Base-by-base conservation (phyloP, 2,329 filamentous ascomycete genomes). In the Xylariaceae sp. region DNA sequence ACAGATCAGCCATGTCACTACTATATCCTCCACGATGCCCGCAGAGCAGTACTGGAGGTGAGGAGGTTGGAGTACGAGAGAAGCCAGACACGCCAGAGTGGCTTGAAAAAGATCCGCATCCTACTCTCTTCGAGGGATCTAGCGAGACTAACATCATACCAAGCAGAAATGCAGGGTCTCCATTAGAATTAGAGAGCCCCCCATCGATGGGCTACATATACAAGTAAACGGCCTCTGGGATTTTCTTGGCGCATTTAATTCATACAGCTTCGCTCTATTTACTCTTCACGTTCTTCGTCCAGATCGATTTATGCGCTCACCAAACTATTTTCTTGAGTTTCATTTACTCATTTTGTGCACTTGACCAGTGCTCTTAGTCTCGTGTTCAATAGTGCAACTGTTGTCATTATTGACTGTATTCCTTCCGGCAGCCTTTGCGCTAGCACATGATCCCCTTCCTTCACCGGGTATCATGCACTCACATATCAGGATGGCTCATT, bases 401-500 rank as follows among this genome's bases (percentile, higher is more conserved):
- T 24, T 50, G 15, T 51, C 39, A 20, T 20, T 51, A 23, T 39
- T 58, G 35, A 39, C 43, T 4, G 13, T 51, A 20, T 45, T 35
- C 30, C 50, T 55, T 40, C 44, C 63, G 16, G 46, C 39, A n/a
- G 32, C 55, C 35, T 50, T 48, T 42, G n/a, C 53, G 37, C n/a
- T 50, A 29, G 56, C 54, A 16, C 50, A 60, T 51, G 27, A 37
- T 29, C 29, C 16, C 20, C 50, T 60, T 8, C 60, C 63, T 24
- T 40, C 45, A 2, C 61, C 63, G 8, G 63, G 63, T 3, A 59
- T 18, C 58, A 58, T 15, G 59, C 63, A 7, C 43, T 48, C 5
- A n/a, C 37, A 2, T 66, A 63, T 33, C 32, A 33, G 3, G 58
- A 66, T 58, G 64, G 64, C 27, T 23, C 37, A 16, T 66, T 66